Percentiles rank a stretch among this genome's conserved stretches.
Conservation (phyloP, 306 rosid genomes). For the Heteromeles arbutifolia region DNA sequence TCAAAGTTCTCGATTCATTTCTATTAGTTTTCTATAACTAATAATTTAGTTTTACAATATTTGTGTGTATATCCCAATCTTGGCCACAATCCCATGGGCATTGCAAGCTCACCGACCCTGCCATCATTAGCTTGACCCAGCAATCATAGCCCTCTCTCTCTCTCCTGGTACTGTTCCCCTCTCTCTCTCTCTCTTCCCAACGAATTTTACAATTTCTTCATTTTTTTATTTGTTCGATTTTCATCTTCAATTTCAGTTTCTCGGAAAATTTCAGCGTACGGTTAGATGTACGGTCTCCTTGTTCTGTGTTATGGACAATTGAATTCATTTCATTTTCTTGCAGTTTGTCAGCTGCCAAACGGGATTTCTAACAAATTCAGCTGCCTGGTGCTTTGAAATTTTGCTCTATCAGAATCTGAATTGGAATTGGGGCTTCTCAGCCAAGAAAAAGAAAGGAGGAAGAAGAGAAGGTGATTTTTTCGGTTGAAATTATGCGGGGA, state of each 20-base stretch:
- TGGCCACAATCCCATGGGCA: not conserved
- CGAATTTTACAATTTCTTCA: constrained; percentile 16
- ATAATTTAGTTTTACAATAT: not conserved
- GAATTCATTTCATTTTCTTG: constrained; percentile 10
- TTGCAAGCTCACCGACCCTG: constrained; percentile 33
- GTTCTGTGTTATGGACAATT: not conserved
- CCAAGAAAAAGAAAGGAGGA: not conserved
- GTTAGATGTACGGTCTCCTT: constrained; percentile 7
- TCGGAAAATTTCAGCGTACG: not conserved
- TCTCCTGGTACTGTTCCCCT: constrained; percentile 24
- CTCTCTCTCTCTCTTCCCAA: not conserved
- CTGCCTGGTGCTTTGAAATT: not conserved
- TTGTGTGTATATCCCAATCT: not conserved
- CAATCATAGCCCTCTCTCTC: constrained; percentile 15
- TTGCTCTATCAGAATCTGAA: not conserved
- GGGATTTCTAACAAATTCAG: constrained; percentile 20
- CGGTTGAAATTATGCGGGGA: not conserved
- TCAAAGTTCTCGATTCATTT: too few species aligned
- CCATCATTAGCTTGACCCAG: constrained; percentile 5
- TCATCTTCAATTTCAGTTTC: not conserved
- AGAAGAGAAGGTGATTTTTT: not conserved
- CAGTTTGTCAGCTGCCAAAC: constrained; percentile 22
- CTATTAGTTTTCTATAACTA: too few species aligned
- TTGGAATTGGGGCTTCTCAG: not conserved
- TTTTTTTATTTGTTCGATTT: not conserved